Percentiles rank a stretch among this genome's conserved stretches.
Conservation (phyloP, 495 filamentous ascomycete genomes). For the Tuber magnatum region DNA sequence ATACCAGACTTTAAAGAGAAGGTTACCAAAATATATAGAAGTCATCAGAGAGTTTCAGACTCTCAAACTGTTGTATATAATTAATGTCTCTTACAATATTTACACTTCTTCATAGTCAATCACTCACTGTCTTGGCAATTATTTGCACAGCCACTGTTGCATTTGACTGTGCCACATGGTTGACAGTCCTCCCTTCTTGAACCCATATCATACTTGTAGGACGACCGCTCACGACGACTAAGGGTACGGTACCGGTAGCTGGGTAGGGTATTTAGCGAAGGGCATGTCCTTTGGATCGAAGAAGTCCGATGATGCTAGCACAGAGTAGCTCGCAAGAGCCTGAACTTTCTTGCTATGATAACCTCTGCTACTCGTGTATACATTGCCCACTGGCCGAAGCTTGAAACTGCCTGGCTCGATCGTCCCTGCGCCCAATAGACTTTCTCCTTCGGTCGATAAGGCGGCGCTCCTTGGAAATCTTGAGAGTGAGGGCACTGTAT, state of each 20-base stretch:
- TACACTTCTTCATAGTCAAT: too few species aligned
- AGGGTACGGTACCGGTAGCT: background rate
- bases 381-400: background rate
- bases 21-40: too few species aligned
- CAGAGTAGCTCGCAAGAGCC: background rate
- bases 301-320: background rate
- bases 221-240: background rate
- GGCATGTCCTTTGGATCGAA: background rate
- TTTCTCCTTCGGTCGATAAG: background rate
- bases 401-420: background rate
- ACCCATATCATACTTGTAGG: background rate
- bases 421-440: background rate
- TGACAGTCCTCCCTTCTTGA: too few species aligned
- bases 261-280: background rate
- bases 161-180: too few species aligned
- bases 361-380: background rate
- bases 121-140: too few species aligned
- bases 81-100: too few species aligned
- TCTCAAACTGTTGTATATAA: too few species aligned
- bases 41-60: too few species aligned
- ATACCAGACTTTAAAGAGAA: too few species aligned
- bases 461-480: background rate
- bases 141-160: too few species aligned
- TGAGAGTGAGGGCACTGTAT: background rate
- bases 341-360: background rate